A percentile compares a stretch with the other conserved stretches of the same genome.
These are phyloP conservation scores for Tolypocladium sp. DNA, from an alignment of 2,329 filamentous ascomycete genomes.

Conservation along the genomic window DNA sequence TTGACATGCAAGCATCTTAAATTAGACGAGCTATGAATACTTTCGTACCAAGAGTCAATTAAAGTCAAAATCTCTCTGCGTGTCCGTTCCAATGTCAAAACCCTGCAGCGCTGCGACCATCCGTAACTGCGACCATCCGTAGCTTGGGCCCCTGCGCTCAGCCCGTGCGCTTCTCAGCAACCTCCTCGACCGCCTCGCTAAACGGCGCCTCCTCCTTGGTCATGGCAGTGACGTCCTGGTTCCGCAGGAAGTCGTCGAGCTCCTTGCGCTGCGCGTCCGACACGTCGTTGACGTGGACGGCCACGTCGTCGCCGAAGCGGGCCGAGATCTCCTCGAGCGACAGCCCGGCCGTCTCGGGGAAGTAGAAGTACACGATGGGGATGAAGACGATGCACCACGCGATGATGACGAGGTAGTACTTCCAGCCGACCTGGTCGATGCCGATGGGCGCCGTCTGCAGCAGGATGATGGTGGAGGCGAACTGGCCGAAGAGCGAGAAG, in stretches of 20 bases:
- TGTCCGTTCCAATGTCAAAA: too few relatives aligned
- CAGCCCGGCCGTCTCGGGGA: slow-evolving; percentile 19
- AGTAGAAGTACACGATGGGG: slow-evolving; percentile 21
- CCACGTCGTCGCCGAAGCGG: slow-evolving; percentile 37
- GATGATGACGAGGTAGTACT: slow-evolving; percentile 39
- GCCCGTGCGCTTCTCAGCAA: too few relatives aligned
- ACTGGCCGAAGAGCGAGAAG: slow-evolving; percentile 40
- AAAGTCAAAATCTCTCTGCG: too few relatives aligned
- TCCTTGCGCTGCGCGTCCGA: slow-evolving; percentile 20
- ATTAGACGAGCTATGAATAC: too few relatives aligned
- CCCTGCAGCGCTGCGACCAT: too few relatives aligned
- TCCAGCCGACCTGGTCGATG: slow-evolving; percentile 36
- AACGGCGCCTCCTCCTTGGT: too few relatives aligned
- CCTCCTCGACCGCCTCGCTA: too few relatives aligned
- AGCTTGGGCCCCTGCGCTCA: too few relatives aligned
- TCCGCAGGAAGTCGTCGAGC: slow-evolving; percentile 10
- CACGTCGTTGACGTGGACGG: slow-evolving; percentile 32
- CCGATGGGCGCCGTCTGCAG: slow-evolving; percentile 29
- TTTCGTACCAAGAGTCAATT: too few relatives aligned
- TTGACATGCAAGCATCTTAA: too few relatives aligned
- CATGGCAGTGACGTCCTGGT: too few relatives aligned
- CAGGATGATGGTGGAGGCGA: slow-evolving; percentile 36
- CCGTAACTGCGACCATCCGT: too few relatives aligned
- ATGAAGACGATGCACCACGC: slow-evolving; percentile 26
- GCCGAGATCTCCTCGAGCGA: slow-evolving; percentile 31